Evolutionary conservation across 768 basidiomycete genomes (phyloP).

Genomic region (Obba rivulosa): DNA sequence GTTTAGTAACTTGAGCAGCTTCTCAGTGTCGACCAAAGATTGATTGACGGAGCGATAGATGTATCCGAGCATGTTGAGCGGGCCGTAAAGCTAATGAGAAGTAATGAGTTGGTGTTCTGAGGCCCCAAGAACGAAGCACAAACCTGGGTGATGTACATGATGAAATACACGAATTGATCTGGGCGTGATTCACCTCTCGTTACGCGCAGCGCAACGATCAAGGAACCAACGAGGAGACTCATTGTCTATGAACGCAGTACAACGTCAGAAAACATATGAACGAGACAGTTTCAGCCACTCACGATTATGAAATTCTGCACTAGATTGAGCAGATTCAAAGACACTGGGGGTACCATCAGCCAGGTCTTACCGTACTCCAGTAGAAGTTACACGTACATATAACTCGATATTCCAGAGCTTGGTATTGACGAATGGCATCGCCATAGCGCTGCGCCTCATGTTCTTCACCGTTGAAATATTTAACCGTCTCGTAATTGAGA

Average conservation of each 20-base stretch:
- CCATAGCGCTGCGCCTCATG: slow-evolving; percentile 70
- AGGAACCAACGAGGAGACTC: slow-evolving; percentile 75
- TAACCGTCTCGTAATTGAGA: slow-evolving; percentile 81
- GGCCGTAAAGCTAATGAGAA: slow-evolving; percentile 52
- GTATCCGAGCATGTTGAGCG: slow-evolving; percentile 72
- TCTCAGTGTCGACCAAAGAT: slow-evolving; percentile 78
- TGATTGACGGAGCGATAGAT: slow-evolving; percentile 76
- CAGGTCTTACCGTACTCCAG: not conserved
- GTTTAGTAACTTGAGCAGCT: slow-evolving; percentile 71
- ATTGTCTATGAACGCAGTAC: slow-evolving; percentile 40
- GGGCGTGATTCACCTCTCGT: slow-evolving; percentile 45
- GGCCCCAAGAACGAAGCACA: not conserved
- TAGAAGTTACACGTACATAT: slow-evolving; percentile 43
- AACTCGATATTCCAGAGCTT: slow-evolving; percentile 67
- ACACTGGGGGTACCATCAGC: slow-evolving; percentile 34
- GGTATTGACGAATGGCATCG: slow-evolving; percentile 69
- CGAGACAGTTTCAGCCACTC: slow-evolving; percentile 18
- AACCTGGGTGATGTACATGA: slow-evolving; percentile 78
- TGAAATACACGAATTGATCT: slow-evolving; percentile 72
- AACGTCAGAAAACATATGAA: not conserved
- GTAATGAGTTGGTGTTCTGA: slow-evolving; percentile 9
- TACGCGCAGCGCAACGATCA: slow-evolving; percentile 73
- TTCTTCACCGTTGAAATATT: slow-evolving; percentile 84
- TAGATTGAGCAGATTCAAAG: slow-evolving; percentile 70
- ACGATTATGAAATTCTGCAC: slow-evolving; percentile 81